Conservation (phyloP, 495 filamentous ascomycete genomes). For the Massariosphaeria phaeospora region DNA sequence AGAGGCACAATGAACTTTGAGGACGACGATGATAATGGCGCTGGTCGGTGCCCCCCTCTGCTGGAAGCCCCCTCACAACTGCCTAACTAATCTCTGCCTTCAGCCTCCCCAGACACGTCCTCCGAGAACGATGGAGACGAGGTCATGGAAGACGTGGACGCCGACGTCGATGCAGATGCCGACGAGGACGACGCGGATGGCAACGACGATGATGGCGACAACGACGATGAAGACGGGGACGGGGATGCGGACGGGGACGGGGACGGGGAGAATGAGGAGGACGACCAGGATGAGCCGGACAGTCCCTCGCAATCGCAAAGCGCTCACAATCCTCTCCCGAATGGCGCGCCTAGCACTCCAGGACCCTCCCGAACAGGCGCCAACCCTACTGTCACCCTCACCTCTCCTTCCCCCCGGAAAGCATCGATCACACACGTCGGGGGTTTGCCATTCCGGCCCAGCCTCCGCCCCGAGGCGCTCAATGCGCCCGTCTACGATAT, state of each 20-base stretch:
- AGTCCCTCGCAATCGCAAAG: conserved; percentile 42
- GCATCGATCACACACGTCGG: conserved; percentile 43
- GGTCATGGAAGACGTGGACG: conserved; percentile 49
- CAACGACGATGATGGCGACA: conserved; percentile 53
- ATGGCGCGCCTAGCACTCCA: conserved; percentile 36
- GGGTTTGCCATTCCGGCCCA: conserved; percentile 53
- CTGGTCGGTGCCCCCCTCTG: conserved; percentile 15
- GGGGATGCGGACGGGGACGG: conserved; percentile 48
- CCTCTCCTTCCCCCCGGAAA: conserved; percentile 47
- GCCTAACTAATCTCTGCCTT: neutral
- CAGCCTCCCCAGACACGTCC: conserved; percentile 31
- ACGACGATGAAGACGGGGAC: conserved; percentile 57
- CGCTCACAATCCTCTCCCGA: conserved; percentile 44
- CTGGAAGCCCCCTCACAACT: neutral
- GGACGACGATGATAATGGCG: conserved; percentile 41
- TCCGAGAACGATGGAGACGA: conserved; percentile 47
- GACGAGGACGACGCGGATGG: conserved; percentile 60
- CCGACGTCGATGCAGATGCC: conserved; percentile 55
- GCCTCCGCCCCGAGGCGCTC: conserved; percentile 71
- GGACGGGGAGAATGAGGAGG: conserved; percentile 50
- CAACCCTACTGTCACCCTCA: conserved; percentile 28
- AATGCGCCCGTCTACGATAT: conserved; percentile 90
- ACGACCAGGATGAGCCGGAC: conserved; percentile 55
- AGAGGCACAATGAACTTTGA: conserved; percentile 34
- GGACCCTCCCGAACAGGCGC: conserved; percentile 30